A percentile compares a stretch with the other conserved stretches of the same genome.
phyloP scores from a whole-genome alignment of 1,139 yeast species.

The Yamadazyma taylorii region DNA sequence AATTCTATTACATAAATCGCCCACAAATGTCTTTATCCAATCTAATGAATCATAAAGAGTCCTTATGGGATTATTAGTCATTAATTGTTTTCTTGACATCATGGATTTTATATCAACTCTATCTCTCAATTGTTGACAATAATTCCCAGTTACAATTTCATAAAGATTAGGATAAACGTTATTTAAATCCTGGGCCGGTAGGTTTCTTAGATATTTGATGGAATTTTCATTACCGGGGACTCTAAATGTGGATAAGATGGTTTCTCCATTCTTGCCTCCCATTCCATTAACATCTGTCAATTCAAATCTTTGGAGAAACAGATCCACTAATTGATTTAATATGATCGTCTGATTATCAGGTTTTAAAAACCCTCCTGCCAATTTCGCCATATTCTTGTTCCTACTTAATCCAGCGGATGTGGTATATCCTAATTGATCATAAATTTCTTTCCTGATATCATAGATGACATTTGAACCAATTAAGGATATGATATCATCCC shows the following conservation, averaged over 20 bases:
- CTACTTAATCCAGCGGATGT: slow-evolving; percentile 88
- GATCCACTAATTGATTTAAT: slow-evolving; percentile 43
- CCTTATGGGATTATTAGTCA: slow-evolving; percentile 50
- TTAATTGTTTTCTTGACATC: slow-evolving; percentile 84
- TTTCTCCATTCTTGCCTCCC: slow-evolving; percentile 86
- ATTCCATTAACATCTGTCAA: slow-evolving; percentile 81
- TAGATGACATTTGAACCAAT: slow-evolving; percentile 63
- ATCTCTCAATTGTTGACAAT: slow-evolving; percentile 50
- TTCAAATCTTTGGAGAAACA: slow-evolving; percentile 61
- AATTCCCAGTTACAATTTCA: slow-evolving; percentile 65
- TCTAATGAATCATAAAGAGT: slow-evolving; percentile 59
- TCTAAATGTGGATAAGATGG: slow-evolving; percentile 45
- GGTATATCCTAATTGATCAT: slow-evolving; percentile 65
- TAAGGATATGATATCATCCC: slow-evolving; percentile 80
- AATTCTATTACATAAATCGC: slow-evolving; percentile 72
- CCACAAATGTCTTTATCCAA: slow-evolving; percentile 84
- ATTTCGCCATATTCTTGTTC: slow-evolving; percentile 75
- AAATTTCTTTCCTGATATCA: slow-evolving; percentile 54
- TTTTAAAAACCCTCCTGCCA: slow-evolving; percentile 84
- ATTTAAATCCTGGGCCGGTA: slow-evolving; percentile 34
- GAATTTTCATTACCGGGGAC: slow-evolving; percentile 42
- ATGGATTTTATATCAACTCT: slow-evolving; percentile 75
- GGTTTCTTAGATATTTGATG: slow-evolving; percentile 37
- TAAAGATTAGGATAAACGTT: slow-evolving; percentile 23
- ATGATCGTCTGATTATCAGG: slow-evolving; percentile 87